Evolutionary conservation across 139 green algal species (phyloP).

Genomic region (Klebsormidium nitens): DNA sequence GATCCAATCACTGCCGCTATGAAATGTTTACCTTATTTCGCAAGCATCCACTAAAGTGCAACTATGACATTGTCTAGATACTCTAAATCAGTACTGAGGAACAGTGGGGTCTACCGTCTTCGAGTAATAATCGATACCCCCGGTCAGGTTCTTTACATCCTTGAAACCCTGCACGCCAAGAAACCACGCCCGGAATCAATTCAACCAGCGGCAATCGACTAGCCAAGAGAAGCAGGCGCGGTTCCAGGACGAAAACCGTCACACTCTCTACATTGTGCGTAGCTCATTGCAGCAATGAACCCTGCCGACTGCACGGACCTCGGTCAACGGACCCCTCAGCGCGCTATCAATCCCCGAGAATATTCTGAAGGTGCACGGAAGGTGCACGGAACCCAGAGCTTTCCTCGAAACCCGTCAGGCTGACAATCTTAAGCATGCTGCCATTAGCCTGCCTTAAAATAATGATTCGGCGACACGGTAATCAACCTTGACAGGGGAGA

Average conservation of each 20-base stretch:
- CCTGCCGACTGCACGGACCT: not conserved
- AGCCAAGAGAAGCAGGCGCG: no score
- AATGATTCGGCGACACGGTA: no score
- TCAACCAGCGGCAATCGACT: no score
- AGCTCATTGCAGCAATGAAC: not conserved
- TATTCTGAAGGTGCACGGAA: not conserved
- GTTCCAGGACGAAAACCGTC: not conserved
- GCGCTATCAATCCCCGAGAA: not conserved
- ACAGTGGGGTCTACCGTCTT: constrained; percentile 48
- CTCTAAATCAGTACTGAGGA: constrained; percentile 59
- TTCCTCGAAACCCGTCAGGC: not conserved
- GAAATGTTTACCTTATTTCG: no score
- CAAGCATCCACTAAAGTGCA: no score
- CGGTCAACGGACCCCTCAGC: not conserved
- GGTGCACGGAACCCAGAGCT: no score
- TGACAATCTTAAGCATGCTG: not conserved
- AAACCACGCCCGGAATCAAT: no score
- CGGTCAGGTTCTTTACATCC: constrained; percentile 63
- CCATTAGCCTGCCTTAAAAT: no score
- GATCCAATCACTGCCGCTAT: no score
- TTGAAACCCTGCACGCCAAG: constrained; percentile 55
- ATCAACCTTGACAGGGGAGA: no score
- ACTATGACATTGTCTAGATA: no score
- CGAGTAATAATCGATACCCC: constrained; percentile 69
- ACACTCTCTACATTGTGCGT: not conserved